phyloP scores from a whole-genome alignment of 2,329 filamentous ascomycete genomes.

The Ascochyta rabiei region DNA sequence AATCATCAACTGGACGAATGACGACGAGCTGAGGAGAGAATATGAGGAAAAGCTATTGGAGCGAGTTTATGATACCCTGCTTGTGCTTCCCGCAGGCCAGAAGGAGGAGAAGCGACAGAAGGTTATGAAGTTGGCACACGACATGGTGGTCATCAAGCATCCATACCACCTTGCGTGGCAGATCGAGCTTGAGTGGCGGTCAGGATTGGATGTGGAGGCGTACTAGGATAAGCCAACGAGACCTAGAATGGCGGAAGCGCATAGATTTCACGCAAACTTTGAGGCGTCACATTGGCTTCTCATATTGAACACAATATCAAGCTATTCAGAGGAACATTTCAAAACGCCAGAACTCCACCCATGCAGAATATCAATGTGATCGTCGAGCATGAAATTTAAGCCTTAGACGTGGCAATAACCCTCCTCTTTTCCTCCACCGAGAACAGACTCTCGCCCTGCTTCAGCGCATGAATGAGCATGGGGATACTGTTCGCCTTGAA shows the following conservation, averaged over 20 bases:
- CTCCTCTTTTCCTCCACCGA: conserved; percentile 58
- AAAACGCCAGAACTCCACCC: conserved; percentile 23
- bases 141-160: conserved; percentile 96
- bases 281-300: background rate
- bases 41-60: conserved; percentile 91
- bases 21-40: conserved; percentile 80
- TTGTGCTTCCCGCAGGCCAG: conserved; percentile 68
- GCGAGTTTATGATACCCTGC: conserved; percentile 77
- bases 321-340: background rate
- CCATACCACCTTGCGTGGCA: conserved; percentile 90
- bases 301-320: background rate
- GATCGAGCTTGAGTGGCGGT: conserved; percentile 86
- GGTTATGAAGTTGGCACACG: conserved; percentile 77
- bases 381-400: background rate
- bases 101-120: conserved; percentile 75
- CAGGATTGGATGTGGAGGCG: conserved; percentile 39
- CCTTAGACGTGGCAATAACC: conserved; percentile 37
- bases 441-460: conserved; percentile 70
- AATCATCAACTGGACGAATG: conserved; percentile 86
- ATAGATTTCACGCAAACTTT: background rate
- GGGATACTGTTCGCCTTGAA: conserved; percentile 68
- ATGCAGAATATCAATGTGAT: background rate
- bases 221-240: conserved; percentile 17
- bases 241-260: background rate
- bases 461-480: conserved; percentile 70